Percentiles rank a stretch among this genome's conserved stretches.
These are phyloP conservation scores for Claviceps maximensis DNA, from an alignment of 2,329 filamentous ascomycete genomes.

Conservation along the genomic window DNA sequence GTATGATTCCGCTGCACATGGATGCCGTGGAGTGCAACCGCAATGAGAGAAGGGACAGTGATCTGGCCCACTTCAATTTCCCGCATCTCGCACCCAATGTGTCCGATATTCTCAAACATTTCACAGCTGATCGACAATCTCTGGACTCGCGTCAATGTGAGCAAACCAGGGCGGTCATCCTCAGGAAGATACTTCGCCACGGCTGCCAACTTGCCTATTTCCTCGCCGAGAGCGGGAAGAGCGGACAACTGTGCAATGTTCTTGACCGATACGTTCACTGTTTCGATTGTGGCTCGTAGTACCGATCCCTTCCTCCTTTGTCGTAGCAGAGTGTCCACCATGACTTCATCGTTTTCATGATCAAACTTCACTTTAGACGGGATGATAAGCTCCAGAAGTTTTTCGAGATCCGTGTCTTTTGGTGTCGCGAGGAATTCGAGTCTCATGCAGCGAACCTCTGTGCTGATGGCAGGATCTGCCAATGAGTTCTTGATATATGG, in stretches of 20 bases:
- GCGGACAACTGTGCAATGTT: conserved; percentile 52
- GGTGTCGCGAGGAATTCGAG: conserved; percentile 62
- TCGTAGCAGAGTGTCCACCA: conserved; percentile 79
- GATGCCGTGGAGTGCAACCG: conserved; percentile 57
- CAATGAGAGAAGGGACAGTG: conserved; percentile 68
- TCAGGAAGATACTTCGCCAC: conserved; percentile 93
- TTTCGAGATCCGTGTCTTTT: conserved; percentile 67
- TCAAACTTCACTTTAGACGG: conserved; percentile 83
- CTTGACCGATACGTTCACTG: conserved; percentile 47
- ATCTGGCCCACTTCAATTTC: conserved; percentile 68
- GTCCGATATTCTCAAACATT: conserved; percentile 56
- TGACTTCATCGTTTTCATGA: conserved; percentile 79
- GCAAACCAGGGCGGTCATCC: conserved; percentile 79
- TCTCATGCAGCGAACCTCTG: conserved; percentile 52
- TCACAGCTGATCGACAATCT: conserved; percentile 48
- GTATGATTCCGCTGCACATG: conserved; percentile 48
- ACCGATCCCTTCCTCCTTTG: conserved; percentile 81
- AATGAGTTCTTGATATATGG: conserved; percentile 45
- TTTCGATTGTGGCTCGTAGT: conserved; percentile 54
- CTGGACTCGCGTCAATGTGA: conserved; percentile 58
- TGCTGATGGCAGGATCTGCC: conserved; percentile 45
- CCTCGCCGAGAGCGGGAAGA: conserved; percentile 60
- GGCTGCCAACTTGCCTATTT: conserved; percentile 68
- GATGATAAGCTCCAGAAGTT: conserved; percentile 72
- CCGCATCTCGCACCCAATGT: conserved; percentile 41